phyloP scores from a whole-genome alignment of 176 grass and related monocot genomes.

The sorghum (Sorghum bicolor) region DNA sequence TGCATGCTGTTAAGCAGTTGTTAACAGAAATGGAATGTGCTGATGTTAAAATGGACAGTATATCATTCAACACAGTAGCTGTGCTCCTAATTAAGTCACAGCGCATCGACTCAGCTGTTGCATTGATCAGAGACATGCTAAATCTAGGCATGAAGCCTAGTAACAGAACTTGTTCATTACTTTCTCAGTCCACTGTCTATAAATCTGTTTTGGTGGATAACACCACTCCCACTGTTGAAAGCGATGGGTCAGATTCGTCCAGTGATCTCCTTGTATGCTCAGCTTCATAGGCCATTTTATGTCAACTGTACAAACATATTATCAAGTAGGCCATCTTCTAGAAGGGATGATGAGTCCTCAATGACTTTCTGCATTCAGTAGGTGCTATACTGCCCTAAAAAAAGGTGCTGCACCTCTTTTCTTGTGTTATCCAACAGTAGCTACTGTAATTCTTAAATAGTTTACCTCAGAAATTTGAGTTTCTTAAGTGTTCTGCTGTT shows the following conservation, averaged over 20 bases:
- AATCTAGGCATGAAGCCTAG: slow-evolving; percentile 60
- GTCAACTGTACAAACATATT: slow-evolving; percentile 22
- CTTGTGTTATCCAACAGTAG: slow-evolving; percentile 7
- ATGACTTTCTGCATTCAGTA: neutral
- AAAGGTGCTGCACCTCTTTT: slow-evolving; percentile 22
- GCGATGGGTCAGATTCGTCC: slow-evolving; percentile 39
- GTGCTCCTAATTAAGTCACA: slow-evolving; percentile 64
- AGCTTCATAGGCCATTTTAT: slow-evolving; percentile 39
- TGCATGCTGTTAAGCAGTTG: slow-evolving; percentile 44
- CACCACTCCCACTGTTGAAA: slow-evolving; percentile 27
- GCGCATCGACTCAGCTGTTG: slow-evolving; percentile 31
- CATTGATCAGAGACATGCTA: slow-evolving; percentile 57
- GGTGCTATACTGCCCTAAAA: slow-evolving; percentile 19
- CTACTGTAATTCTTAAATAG: neutral
- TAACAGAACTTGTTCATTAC: slow-evolving; percentile 43
- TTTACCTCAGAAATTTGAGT: neutral
- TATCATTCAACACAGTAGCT: slow-evolving; percentile 67
- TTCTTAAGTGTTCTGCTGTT: slow-evolving; percentile 9
- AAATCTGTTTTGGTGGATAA: slow-evolving; percentile 27
- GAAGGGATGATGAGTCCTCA: slow-evolving; percentile 9
- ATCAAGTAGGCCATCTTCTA: too few relatives aligned
- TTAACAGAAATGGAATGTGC: slow-evolving; percentile 71
- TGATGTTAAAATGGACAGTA: slow-evolving; percentile 58
- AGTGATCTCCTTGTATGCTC: slow-evolving; percentile 64
- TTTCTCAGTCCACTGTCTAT: slow-evolving; percentile 35